These are phyloP conservation scores for Fragaria vesca DNA, from an alignment of 306 rosid genomes.

Conservation along the genomic window DNA sequence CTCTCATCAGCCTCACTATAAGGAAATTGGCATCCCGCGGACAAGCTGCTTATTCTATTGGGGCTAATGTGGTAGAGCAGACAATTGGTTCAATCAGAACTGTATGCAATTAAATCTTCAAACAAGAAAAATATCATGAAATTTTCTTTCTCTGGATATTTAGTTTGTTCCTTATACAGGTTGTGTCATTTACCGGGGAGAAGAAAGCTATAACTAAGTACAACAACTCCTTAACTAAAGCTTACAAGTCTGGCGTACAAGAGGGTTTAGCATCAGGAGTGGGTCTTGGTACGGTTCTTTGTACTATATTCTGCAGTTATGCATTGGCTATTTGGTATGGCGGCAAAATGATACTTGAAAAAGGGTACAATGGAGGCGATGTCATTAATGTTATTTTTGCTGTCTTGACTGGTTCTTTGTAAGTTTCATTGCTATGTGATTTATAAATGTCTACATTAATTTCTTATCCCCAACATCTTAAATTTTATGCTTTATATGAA, in stretches of 20 bases:
- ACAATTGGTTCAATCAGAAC: conserved; percentile 86
- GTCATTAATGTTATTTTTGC: conserved; percentile 58
- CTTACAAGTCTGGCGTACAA: conserved; percentile 53
- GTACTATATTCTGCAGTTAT: conserved; percentile 40
- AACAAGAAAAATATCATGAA: background rate
- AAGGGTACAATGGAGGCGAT: conserved; percentile 71
- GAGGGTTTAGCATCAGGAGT: conserved; percentile 72
- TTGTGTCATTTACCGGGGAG: conserved; percentile 92
- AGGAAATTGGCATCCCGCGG: conserved; percentile 54
- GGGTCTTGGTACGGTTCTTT: conserved; percentile 46
- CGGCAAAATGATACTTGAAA: conserved; percentile 70
- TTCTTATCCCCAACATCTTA: background rate
- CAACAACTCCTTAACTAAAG: conserved; percentile 48
- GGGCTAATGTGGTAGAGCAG: conserved; percentile 73
- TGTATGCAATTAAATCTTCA: conserved; percentile 36
- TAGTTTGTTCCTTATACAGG: conserved; percentile 39
- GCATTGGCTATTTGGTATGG: conserved; percentile 81
- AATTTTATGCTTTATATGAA: background rate
- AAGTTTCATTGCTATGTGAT: conserved; percentile 25
- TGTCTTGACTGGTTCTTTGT: conserved; percentile 68
- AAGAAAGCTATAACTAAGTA: conserved; percentile 64
- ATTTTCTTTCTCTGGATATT: background rate
- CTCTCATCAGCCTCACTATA: conserved; percentile 35
- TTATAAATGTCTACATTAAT: too few species aligned
- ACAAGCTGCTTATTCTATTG: conserved; percentile 64